These are phyloP conservation scores for Leptographium procerum DNA, from an alignment of 2,329 filamentous ascomycete genomes.

Conservation along the genomic window DNA sequence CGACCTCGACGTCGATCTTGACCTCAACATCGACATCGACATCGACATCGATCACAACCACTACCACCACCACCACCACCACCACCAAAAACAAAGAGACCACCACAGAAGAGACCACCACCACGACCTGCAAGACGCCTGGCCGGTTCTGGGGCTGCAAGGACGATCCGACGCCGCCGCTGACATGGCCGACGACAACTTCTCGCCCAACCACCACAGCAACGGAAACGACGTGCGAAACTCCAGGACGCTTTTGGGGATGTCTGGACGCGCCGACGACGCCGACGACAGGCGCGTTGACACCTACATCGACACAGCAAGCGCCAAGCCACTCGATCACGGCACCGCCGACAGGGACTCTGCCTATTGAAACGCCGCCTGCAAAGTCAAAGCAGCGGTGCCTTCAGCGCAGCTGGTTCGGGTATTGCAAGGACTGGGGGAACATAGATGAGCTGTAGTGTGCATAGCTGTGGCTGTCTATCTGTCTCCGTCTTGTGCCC, in stretches of 20 bases:
- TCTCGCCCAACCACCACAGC: slow-evolving; percentile 12
- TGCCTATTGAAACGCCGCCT: slow-evolving; percentile 14
- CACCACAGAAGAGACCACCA: slow-evolving; percentile 11
- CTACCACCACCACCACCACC: not conserved
- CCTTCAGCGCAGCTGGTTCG: slow-evolving; percentile 27
- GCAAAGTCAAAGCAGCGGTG: slow-evolving; percentile 20
- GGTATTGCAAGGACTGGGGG: slow-evolving; percentile 28
- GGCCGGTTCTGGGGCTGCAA: slow-evolving; percentile 15
- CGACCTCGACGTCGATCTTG: slow-evolving; percentile 30
- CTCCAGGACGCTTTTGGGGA: slow-evolving; percentile 11
- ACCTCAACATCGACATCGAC: slow-evolving; percentile 28
- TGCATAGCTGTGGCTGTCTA: not conserved
- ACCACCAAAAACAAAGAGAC: slow-evolving; percentile 14
- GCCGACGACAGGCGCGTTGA: slow-evolving; percentile 11
- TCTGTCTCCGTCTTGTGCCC: too few species aligned
- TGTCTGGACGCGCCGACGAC: slow-evolving; percentile 8
- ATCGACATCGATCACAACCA: slow-evolving; percentile 9
- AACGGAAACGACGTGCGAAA: slow-evolving; percentile 11
- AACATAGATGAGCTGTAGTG: slow-evolving; percentile 12
- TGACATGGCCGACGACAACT: not conserved
- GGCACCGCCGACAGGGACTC: not conserved
- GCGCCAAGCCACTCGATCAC: slow-evolving; percentile 3
- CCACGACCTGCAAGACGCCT: slow-evolving; percentile 14
- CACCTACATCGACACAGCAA: not conserved
- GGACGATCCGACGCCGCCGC: slow-evolving; percentile 7